Evolutionary conservation across 192 early-diverging fungal genomes (phyloP).

Genomic region (Allomyces macrogynus): DNA sequence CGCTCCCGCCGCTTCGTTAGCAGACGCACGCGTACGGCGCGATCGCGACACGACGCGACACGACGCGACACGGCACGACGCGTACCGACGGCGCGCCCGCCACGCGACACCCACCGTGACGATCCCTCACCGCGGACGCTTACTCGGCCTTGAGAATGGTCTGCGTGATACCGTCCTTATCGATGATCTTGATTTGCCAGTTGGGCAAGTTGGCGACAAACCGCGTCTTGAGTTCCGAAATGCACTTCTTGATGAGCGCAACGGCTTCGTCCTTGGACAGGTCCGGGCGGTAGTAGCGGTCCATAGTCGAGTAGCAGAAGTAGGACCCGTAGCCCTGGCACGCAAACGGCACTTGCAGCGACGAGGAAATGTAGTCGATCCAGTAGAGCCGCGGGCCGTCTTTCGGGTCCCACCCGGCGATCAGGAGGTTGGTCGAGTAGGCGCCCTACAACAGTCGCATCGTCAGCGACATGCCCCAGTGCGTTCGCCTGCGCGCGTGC

Average conservation of each 20-base stretch:
- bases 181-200: constrained; percentile 67
- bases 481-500: too few relatives aligned
- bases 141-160: constrained; percentile 13
- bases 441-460: constrained; percentile 31
- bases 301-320: constrained; percentile 75
- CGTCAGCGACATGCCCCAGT: background rate
- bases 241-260: constrained; percentile 61
- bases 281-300: constrained; percentile 67
- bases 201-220: constrained; percentile 68
- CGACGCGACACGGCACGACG: too few relatives aligned
- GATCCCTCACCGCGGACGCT: too few relatives aligned
- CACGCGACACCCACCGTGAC: too few relatives aligned
- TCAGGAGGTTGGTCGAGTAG: constrained; percentile 72
- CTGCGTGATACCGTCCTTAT: constrained; percentile 65
- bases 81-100: too few relatives aligned
- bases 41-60: too few relatives aligned
- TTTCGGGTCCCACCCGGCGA: constrained; percentile 63
- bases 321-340: constrained; percentile 86
- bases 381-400: constrained; percentile 64
- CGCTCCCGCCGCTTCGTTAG: too few relatives aligned
- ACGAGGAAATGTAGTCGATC: constrained; percentile 73
- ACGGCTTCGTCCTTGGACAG: constrained; percentile 69
- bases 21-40: too few relatives aligned
- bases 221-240: constrained; percentile 58
- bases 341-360: constrained; percentile 59